Conservation (phyloP, 164 flowering plant genomes). For the Liriodendron chinense region DNA sequence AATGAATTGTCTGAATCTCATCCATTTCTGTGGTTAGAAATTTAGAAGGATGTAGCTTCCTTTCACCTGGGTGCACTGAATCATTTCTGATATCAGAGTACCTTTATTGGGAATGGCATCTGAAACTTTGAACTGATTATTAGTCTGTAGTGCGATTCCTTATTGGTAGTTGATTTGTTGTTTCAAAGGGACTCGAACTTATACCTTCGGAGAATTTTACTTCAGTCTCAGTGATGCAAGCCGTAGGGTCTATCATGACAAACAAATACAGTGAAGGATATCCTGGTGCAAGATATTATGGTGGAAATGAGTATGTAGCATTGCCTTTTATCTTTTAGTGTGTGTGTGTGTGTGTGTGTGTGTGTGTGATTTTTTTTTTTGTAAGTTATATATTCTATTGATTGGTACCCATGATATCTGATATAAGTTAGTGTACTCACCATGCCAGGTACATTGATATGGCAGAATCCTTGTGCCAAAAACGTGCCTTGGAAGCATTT, state of each 20-base stretch:
- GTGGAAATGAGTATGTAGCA: constrained; percentile 90
- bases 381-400: constrained; percentile 73
- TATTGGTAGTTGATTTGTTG: constrained; percentile 9
- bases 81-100: neutral
- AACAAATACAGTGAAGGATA: constrained; percentile 99
- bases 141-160: neutral
- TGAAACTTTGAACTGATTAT: neutral
- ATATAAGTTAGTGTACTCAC: neutral
- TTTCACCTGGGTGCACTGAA: too few relatives aligned
- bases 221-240: constrained; percentile 96
- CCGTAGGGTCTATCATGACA: constrained; percentile 97
- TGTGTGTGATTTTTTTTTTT: constrained; percentile 96
- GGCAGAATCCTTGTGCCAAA: constrained; percentile 96
- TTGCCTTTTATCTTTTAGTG: constrained; percentile 29
- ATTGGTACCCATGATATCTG: neutral
- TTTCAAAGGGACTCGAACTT: constrained; percentile 80
- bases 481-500: constrained; percentile 96
- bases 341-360: too few relatives aligned
- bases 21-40: neutral
- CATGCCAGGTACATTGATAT: constrained; percentile 86
- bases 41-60: neutral
- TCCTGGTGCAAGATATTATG: constrained; percentile 99
- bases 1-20: neutral
- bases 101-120: constrained; percentile 2
- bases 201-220: constrained; percentile 99